Evolutionary conservation across 768 basidiomycete species (phyloP).

Genomic region (Pleurotus tuoliensis): DNA sequence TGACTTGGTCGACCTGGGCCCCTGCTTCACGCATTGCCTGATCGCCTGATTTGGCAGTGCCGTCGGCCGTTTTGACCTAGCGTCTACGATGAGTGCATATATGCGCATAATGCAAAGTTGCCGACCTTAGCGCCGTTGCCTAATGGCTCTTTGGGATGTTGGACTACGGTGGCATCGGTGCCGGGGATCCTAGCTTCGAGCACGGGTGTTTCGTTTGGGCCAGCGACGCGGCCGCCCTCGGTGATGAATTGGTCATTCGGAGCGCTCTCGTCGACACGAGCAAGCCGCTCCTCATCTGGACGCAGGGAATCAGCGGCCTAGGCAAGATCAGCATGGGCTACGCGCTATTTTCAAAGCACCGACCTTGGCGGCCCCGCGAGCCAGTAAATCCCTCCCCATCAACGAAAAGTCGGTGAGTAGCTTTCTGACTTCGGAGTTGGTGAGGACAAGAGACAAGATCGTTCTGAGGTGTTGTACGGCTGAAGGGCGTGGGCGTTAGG

Average conservation of each 20-base stretch:
- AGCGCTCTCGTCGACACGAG: constrained; percentile 65
- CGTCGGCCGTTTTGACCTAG: constrained; percentile 20
- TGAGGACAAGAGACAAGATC: constrained; percentile 78
- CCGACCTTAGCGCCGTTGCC: constrained; percentile 20
- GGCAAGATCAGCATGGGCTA: no score
- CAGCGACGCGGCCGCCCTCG: constrained; percentile 31
- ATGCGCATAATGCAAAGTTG: no score
- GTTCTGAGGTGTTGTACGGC: constrained; percentile 87
- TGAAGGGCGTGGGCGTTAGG: constrained; percentile 19
- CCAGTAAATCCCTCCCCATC: constrained; percentile 81
- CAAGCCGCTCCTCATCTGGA: constrained; percentile 59
- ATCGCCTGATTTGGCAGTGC: constrained; percentile 22
- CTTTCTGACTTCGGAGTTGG: constrained; percentile 92
- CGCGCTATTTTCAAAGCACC: neutral
- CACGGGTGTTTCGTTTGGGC: constrained; percentile 29
- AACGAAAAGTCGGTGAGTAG: constrained; percentile 74
- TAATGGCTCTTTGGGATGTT: constrained; percentile 47
- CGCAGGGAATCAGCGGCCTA: constrained; percentile 59
- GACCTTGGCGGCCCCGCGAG: constrained; percentile 66
- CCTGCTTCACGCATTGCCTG: constrained; percentile 16
- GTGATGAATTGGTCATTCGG: constrained; percentile 65
- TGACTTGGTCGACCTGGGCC: neutral
- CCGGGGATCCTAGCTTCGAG: constrained; percentile 29
- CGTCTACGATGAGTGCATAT: no score
- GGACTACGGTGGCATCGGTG: constrained; percentile 23